Percentiles rank a stretch among this genome's conserved stretches.
Evolutionary conservation across 1,284 basidiomycete genomes (phyloP).

Genomic region (Apiotrichum domesticum): DNA sequence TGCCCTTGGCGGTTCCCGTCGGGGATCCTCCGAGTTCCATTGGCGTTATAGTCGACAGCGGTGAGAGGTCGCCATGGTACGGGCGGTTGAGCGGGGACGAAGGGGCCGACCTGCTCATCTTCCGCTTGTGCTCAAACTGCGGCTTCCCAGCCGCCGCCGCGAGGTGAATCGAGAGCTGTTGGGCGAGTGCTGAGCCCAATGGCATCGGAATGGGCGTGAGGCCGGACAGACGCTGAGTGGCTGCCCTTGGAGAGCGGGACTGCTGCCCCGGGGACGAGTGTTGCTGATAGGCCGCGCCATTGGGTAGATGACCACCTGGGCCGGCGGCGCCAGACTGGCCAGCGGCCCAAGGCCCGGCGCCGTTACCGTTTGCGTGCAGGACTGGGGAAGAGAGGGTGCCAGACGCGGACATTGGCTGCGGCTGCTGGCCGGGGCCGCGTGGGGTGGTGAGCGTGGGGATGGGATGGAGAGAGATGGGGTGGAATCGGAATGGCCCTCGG

Average conservation of each 20-base stretch:
- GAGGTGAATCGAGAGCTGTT: constrained; percentile 1
- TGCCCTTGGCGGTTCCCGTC: neutral
- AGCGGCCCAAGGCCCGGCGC: no score
- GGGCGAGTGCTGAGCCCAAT: neutral
- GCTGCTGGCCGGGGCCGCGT: neutral
- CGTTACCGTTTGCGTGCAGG: no score
- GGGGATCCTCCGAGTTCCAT: constrained; percentile 6
- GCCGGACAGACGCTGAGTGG: neutral
- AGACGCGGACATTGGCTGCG: neutral
- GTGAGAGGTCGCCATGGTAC: neutral
- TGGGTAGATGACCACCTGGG: neutral
- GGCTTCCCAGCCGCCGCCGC: neutral
- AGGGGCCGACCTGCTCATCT: constrained; percentile 7
- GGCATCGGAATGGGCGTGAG: neutral
- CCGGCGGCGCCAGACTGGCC: no score
- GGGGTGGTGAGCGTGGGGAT: neutral
- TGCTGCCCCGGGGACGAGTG: neutral
- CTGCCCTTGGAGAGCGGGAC: neutral
- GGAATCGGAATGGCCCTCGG: no score
- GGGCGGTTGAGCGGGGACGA: constrained; percentile 7
- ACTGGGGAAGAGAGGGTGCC: neutral
- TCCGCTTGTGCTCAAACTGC: neutral
- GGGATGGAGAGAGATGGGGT: neutral
- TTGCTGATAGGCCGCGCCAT: neutral
- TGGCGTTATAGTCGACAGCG: constrained; percentile 11